Base-by-base conservation (phyloP, 2,329 filamentous ascomycete genomes). In the Rhinocladiella mackenziei region DNA sequence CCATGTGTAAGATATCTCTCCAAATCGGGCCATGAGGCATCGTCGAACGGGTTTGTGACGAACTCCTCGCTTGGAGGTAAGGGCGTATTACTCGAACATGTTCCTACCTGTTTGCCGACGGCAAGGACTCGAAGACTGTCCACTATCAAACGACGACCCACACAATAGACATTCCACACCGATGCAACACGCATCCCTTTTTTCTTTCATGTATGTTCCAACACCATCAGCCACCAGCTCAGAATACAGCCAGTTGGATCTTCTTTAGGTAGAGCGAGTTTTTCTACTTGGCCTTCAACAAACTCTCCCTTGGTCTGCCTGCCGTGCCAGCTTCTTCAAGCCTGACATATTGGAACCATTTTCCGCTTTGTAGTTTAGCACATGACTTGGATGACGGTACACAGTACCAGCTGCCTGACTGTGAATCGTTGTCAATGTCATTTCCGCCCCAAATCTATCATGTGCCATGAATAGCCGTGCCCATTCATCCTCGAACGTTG, bases 191-290 rank as follows among this genome's bases (percentile, higher is more conserved):
- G 22, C 17, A 7, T 34, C 19, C 11, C 5, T 32, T 1, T 29
- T 11, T 20, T 45, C 23, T 2, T 17, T 29, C 37, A 42, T 36
- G 38, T 46, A 46, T n/a, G 20, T 13, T 8, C 20, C 17, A 7
- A 36, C n/a, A n/a, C 20, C 17, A 7, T 44, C 22, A 11, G 14
- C 37, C 7, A 53, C 25, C 11, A 33, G 35, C n/a, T 46, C 45
- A 3, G 49, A 36, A 57, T 76, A 73, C 14, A 78, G 65, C 73
- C 74, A 77, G 32, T 74, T n/a, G 73, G 64, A 1, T 69, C 69
- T 57, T 78, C 73, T 46, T 66, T 64, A 0, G 73, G 68, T 2
- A 71, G 63, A 57, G 60, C 64, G 22, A 70, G 55, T 30, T 51
- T 76, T 61, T 45, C 67, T 65, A 30, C 71, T 65, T 14, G 65